A percentile compares a stretch with the other conserved stretches of the same genome.
Conservation (phyloP, 2,329 filamentous ascomycete genomes). For the Ophiostoma sp. region DNA sequence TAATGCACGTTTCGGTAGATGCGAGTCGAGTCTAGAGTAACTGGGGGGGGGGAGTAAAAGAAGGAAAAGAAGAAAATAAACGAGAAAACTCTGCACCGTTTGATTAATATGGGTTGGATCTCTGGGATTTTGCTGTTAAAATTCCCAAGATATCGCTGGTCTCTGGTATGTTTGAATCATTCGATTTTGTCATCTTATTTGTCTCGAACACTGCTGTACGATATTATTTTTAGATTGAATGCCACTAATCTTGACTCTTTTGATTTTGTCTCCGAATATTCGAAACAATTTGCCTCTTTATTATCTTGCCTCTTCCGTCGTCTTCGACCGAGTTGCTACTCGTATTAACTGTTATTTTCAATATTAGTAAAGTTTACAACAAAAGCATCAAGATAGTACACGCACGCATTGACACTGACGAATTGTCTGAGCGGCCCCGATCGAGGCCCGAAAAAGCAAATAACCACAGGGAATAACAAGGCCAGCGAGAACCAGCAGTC, state of each 20-base stretch:
- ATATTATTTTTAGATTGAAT: too few species aligned
- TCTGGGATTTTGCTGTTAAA: neutral
- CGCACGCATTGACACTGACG: too few species aligned
- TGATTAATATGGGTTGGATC: neutral
- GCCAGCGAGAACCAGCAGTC: neutral
- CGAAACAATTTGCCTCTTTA: too few species aligned
- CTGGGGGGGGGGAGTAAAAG: neutral
- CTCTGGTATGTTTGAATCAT: neutral
- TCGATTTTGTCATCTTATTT: neutral
- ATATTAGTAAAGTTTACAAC: too few species aligned
- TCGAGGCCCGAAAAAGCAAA: neutral
- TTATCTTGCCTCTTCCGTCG: too few species aligned
- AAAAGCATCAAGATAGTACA: too few species aligned
- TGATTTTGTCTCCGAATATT: too few species aligned
- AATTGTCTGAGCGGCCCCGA: too few species aligned
- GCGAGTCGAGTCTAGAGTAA: neutral
- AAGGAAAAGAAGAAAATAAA: neutral
- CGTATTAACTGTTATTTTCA: too few species aligned
- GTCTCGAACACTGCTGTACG: too few species aligned
- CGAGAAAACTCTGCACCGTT: neutral
- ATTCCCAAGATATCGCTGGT: neutral
- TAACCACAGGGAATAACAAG: neutral
- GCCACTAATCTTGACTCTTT: too few species aligned
- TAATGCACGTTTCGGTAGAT: slow-evolving; percentile 11
- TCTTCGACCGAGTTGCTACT: too few species aligned